phyloP scores from a whole-genome alignment of 2,329 filamentous ascomycete species.

The Aspergillus hortae region DNA sequence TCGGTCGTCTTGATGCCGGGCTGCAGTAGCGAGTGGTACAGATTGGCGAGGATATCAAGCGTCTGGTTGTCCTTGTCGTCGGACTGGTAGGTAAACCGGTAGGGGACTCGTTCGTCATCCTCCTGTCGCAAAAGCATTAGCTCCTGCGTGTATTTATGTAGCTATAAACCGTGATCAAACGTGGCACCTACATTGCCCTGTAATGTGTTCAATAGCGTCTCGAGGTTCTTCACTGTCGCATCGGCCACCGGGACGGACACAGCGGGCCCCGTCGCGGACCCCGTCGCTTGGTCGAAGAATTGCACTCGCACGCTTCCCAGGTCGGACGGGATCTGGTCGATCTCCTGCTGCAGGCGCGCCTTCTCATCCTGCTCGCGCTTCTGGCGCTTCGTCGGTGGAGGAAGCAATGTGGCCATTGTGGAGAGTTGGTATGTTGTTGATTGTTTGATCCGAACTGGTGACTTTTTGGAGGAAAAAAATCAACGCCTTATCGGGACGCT shows the following conservation, averaged over 20 bases:
- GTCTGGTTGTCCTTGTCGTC: slow-evolving; percentile 32
- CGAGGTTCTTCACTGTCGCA: slow-evolving; percentile 84
- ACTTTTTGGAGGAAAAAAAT: background rate
- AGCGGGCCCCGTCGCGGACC: slow-evolving; percentile 64
- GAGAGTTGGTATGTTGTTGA: background rate
- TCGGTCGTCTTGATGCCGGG: slow-evolving; percentile 55
- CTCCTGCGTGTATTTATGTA: background rate
- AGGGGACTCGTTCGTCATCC: slow-evolving; percentile 60
- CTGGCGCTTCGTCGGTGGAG: slow-evolving; percentile 86
- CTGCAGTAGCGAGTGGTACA: slow-evolving; percentile 52
- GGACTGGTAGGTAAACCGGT: slow-evolving; percentile 60
- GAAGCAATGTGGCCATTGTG: slow-evolving; percentile 73
- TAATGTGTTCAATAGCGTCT: slow-evolving; percentile 79
- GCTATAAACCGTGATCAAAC: too few species aligned
- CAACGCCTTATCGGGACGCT: background rate
- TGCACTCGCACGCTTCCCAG: slow-evolving; percentile 78
- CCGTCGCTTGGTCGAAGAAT: slow-evolving; percentile 77
- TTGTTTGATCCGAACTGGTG: background rate
- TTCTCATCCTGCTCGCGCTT: slow-evolving; percentile 70
- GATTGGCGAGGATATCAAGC: slow-evolving; percentile 44
- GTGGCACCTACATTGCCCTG: slow-evolving; percentile 62
- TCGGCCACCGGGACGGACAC: slow-evolving; percentile 78
- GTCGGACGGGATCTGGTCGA: slow-evolving; percentile 62
- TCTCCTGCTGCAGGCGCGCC: slow-evolving; percentile 70
- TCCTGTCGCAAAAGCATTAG: slow-evolving; percentile 39